Evolutionary conservation across 257 asterid species (phyloP), one percentile per base, ranked within the genome.

Genomic region (Fraxinus americana): DNA sequence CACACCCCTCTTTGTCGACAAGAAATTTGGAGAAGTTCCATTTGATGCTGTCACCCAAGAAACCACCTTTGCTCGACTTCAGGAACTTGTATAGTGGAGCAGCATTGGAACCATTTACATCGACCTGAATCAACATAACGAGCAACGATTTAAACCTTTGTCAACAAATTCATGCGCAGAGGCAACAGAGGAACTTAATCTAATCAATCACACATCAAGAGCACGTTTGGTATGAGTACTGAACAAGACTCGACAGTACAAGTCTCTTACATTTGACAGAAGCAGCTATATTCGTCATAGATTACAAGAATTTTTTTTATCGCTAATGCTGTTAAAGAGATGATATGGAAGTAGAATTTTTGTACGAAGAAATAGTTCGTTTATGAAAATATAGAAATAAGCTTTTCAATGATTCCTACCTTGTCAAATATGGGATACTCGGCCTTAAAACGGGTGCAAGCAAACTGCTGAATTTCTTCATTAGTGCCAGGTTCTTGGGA

Each of bases 1-100:
- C 78, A 21, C 35, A 39, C 0, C 78, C 78, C 70, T 75, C 70
- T 12, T 75, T 75, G 50, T 75, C 57, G 14, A 75, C 70, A 27
- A 75, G 72, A 38, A 75, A 59, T 39, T 75, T 75, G 72, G 78
- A 34, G 61, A 75, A 75, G 78, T 75, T 75, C 78, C 78, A 75
- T 36, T 75, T 75, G 57, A 75, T 25, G 14, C 59, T 3, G 61
- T 66, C 70, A 4, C 78, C 70, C 23, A 75, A 75, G 39, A 75
- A 43, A 13, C 78, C 71, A 57, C 78, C 78, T 63, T 75, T 75
- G 71, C 54, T 75, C 57, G 78, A 75, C 70, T 75, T 75, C 69
- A 74, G 30, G 70, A 34, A 59, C 59, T 75, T 75, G 78, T 75
- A 75, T 21, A 75, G 8, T 61, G 78, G 78, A 25, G 78, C 71